phyloP scores from a whole-genome alignment of 306 rosid genomes.

The Myrica gale region DNA sequence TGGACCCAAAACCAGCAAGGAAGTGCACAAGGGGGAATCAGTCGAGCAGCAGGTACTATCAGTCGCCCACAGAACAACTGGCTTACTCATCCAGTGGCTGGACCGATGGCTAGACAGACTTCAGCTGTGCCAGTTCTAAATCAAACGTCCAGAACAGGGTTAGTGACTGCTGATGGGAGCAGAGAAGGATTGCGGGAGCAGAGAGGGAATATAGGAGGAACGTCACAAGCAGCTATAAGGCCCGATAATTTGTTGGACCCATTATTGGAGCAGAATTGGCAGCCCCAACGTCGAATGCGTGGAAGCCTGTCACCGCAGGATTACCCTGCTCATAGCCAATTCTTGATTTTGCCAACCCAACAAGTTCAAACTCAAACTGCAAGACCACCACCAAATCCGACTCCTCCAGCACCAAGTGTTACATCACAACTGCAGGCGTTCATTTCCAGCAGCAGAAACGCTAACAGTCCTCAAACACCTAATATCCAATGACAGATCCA shows the following conservation, averaged over 20 bases:
- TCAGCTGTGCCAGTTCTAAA: slow-evolving; percentile 36
- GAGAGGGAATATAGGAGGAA: slow-evolving; percentile 43
- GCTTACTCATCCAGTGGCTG: slow-evolving; percentile 22
- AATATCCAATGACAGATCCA: slow-evolving; percentile 10
- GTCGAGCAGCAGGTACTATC: slow-evolving; percentile 34
- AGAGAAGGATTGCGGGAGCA: slow-evolving; percentile 38
- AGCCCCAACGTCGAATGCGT: slow-evolving; percentile 73
- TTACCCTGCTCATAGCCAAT: slow-evolving; percentile 38
- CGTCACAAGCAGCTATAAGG: slow-evolving; percentile 40
- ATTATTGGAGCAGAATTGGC: slow-evolving; percentile 56
- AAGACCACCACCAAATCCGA: slow-evolving; percentile 26
- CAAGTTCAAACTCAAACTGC: slow-evolving; percentile 23
- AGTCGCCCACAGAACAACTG: slow-evolving; percentile 38
- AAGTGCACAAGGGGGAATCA: slow-evolving; percentile 37
- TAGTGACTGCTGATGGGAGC: slow-evolving; percentile 28
- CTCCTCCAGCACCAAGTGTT: slow-evolving; percentile 24
- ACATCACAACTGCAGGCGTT: slow-evolving; percentile 28
- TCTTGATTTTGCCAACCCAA: slow-evolving; percentile 61
- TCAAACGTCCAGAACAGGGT: slow-evolving; percentile 39
- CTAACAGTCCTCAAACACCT: slow-evolving; percentile 27
- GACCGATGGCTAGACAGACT: slow-evolving; percentile 35
- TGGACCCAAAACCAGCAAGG: slow-evolving; percentile 42
- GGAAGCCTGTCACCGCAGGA: slow-evolving; percentile 67
- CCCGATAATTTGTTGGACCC: slow-evolving; percentile 31
- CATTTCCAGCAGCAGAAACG: slow-evolving; percentile 33